Percentiles rank a stretch among this genome's conserved stretches.
phyloP scores from a whole-genome alignment of 129 eudicot genomes.

The Oenanthe sinensis region DNA sequence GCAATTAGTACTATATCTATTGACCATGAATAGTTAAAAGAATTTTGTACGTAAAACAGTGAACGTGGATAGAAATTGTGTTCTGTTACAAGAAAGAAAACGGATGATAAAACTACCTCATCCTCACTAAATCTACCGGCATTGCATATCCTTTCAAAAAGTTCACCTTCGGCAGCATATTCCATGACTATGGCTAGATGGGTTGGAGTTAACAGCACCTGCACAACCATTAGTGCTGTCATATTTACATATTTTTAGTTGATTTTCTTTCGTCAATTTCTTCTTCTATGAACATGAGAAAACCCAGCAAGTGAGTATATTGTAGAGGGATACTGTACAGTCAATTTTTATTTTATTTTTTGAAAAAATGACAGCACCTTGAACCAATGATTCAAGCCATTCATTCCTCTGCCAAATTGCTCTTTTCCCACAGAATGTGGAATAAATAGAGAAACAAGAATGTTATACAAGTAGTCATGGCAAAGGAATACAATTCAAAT shows the following conservation, averaged over 20 bases:
- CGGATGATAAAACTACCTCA: conserved; percentile 33
- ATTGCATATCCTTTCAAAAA: conserved; percentile 67
- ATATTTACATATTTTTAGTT: neutral
- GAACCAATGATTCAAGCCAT: neutral
- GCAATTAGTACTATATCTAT: no score
- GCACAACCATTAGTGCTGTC: conserved; percentile 4
- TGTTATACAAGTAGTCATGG: neutral
- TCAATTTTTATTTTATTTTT: neutral
- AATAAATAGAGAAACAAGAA: neutral
- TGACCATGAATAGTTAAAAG: no score
- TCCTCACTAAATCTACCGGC: conserved; percentile 89
- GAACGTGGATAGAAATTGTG: no score
- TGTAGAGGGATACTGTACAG: neutral
- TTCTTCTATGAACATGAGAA: neutral
- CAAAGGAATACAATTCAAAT: neutral
- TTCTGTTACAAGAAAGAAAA: neutral
- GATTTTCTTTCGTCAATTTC: neutral
- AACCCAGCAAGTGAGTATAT: neutral
- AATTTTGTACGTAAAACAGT: no score
- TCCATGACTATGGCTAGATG: conserved; percentile 88
- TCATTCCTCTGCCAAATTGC: neutral
- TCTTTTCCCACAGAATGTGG: neutral
- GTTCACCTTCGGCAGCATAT: conserved; percentile 83
- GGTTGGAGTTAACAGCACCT: conserved; percentile 63
- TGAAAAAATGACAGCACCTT: neutral